Conservation (phyloP, 169 alveolate species). For the Plasmodium inui region DNA sequence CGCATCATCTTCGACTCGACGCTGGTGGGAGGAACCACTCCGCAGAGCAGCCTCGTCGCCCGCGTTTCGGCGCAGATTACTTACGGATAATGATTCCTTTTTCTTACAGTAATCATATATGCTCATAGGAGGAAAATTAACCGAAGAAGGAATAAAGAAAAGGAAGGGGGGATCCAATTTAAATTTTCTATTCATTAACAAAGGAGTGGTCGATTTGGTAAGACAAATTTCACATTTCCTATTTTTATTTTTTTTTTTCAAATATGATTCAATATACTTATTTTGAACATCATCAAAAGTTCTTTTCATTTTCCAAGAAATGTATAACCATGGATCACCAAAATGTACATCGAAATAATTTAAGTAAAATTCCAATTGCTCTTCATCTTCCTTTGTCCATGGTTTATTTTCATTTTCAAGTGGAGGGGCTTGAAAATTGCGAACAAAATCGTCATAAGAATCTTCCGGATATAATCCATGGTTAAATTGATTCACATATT, state of each 20-base stretch:
- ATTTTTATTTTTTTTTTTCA: constrained; percentile 82
- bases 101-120: constrained; percentile 57
- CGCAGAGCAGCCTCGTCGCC: not conserved
- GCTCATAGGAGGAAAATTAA: constrained; percentile 78
- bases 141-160: constrained; percentile 86
- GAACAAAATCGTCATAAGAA: constrained; percentile 83
- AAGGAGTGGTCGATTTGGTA: constrained; percentile 84
- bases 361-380: constrained; percentile 80
- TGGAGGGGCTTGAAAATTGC: constrained; percentile 88
- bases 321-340: constrained; percentile 91
- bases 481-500: constrained; percentile 86
- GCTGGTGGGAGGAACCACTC: not conserved
- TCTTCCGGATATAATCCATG: constrained; percentile 90
- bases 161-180: constrained; percentile 88
- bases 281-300: constrained; percentile 87
- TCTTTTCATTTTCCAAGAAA: constrained; percentile 92
- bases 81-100: not conserved
- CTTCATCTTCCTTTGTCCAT: constrained; percentile 88
- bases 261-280: constrained; percentile 80
- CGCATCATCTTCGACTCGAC: constrained; percentile 15
- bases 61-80: not conserved
- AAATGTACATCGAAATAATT: constrained; percentile 87
- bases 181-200: constrained; percentile 87
- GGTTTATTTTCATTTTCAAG: constrained; percentile 86
- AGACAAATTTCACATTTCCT: constrained; percentile 86